Evolutionary conservation across 2,329 filamentous ascomycete genomes (phyloP).

Genomic region (Keithomyces neogunnii): DNA sequence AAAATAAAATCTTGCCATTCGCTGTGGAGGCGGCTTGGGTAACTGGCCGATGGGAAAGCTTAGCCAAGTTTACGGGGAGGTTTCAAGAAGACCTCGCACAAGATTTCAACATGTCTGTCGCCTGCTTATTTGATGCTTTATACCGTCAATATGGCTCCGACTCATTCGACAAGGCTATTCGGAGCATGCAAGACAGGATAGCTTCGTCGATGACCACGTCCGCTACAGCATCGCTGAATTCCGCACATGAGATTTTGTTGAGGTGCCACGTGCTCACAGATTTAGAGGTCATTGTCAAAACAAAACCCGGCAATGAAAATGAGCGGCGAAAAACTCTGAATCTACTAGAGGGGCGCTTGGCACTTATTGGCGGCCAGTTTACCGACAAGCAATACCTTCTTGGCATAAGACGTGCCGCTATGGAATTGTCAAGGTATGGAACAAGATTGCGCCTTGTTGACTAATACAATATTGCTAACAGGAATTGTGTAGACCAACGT

Average conservation of each 20-base stretch:
- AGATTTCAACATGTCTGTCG: constrained; percentile 80
- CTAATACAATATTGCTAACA: neutral
- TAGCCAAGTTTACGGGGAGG: constrained; percentile 56
- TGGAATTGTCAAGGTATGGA: constrained; percentile 64
- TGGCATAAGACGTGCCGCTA: constrained; percentile 74
- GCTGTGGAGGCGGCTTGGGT: constrained; percentile 91
- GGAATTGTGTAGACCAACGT: constrained; percentile 40
- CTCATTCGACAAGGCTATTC: constrained; percentile 49
- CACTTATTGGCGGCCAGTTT: constrained; percentile 79
- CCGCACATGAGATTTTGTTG: constrained; percentile 76
- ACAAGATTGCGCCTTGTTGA: neutral
- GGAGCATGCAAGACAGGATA: constrained; percentile 59
- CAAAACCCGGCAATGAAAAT: constrained; percentile 33
- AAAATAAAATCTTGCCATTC: constrained; percentile 65
- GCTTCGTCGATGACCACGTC: constrained; percentile 68
- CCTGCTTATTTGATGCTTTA: constrained; percentile 48
- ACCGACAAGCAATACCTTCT: constrained; percentile 91
- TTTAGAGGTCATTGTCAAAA: constrained; percentile 64
- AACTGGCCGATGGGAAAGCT: constrained; percentile 69
- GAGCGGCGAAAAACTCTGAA: constrained; percentile 24
- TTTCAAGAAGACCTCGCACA: constrained; percentile 39
- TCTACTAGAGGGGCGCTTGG: constrained; percentile 64
- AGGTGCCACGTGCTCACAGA: constrained; percentile 84
- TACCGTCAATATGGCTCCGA: constrained; percentile 41
- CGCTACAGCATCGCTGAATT: constrained; percentile 70